Conservation (phyloP, 2,329 filamentous ascomycete genomes). For the Clonostachys sp. region DNA sequence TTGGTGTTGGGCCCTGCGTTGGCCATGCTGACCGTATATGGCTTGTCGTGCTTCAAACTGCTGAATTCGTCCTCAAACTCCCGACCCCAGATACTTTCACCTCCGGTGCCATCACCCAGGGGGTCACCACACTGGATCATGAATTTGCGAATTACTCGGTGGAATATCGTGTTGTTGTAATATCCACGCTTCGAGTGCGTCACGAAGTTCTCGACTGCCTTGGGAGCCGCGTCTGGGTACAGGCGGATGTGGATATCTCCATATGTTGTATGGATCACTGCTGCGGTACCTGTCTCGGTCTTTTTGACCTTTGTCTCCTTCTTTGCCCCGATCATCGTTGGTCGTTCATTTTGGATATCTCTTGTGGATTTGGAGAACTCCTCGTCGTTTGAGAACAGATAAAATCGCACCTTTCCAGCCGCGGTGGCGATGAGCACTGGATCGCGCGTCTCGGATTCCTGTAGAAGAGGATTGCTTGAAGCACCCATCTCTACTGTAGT, state of each 20-base stretch:
- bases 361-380: conserved; percentile 78
- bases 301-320: conserved; percentile 50
- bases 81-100: conserved; percentile 87
- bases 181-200: conserved; percentile 86
- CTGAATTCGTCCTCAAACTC: conserved; percentile 96
- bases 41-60: conserved; percentile 86
- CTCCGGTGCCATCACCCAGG: conserved; percentile 84
- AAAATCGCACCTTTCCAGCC: conserved; percentile 86
- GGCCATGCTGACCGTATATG: conserved; percentile 96
- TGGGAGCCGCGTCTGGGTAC: conserved; percentile 89
- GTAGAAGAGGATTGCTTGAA: conserved; percentile 84
- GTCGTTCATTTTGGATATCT: conserved; percentile 94
- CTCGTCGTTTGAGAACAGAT: conserved; percentile 93
- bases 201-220: conserved; percentile 95
- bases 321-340: conserved; percentile 58
- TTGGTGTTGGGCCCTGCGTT: conserved; percentile 96
- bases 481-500: conserved; percentile 97
- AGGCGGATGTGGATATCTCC: conserved; percentile 92
- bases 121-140: conserved; percentile 99
- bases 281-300: conserved; percentile 70
- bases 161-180: conserved; percentile 97
- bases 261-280: conserved; percentile 85
- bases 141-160: conserved; percentile 94
- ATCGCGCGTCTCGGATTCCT: conserved; percentile 86
- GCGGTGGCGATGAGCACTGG: conserved; percentile 84